A percentile compares a stretch with the other conserved stretches of the same genome.
Evolutionary conservation across 2,329 filamentous ascomycete genomes (phyloP).

Genomic region (Arthrobotrys iridis): DNA sequence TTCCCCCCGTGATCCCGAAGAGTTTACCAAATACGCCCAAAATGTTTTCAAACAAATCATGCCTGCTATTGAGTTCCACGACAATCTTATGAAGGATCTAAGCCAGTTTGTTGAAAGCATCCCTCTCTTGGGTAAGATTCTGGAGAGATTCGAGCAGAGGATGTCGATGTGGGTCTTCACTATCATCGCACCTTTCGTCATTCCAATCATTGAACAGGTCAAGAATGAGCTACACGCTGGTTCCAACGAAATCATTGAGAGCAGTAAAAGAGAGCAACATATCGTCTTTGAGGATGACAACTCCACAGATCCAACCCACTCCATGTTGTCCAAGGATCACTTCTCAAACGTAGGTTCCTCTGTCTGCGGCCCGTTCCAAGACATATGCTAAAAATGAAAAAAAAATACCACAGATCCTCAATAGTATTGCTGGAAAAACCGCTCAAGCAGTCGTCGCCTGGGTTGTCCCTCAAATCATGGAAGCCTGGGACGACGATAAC

Average conservation of each 20-base stretch:
- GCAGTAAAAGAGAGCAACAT: constrained; percentile 77
- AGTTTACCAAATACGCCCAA: constrained; percentile 80
- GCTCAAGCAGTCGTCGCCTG: constrained; percentile 82
- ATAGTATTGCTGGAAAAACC: constrained; percentile 85
- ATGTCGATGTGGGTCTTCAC: constrained; percentile 90
- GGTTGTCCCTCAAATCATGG: constrained; percentile 88
- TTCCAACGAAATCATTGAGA: constrained; percentile 85
- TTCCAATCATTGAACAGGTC: constrained; percentile 86
- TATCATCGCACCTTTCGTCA: constrained; percentile 85
- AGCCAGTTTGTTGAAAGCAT: constrained; percentile 82
- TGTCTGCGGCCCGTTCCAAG: neutral
- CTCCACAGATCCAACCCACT: constrained; percentile 85
- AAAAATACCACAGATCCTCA: constrained; percentile 69
- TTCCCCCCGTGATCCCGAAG: constrained; percentile 81
- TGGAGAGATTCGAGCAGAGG: constrained; percentile 87
- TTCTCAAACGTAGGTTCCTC: constrained; percentile 76
- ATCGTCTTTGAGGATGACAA: constrained; percentile 84
- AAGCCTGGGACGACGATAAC: constrained; percentile 82
- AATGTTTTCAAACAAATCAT: constrained; percentile 81
- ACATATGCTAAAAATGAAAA: constrained; percentile 48
- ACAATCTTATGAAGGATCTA: constrained; percentile 83
- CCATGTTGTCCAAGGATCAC: constrained; percentile 95
- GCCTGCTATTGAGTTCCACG: constrained; percentile 90
- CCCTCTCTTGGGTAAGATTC: constrained; percentile 81
- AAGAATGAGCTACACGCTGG: constrained; percentile 87